These are phyloP conservation scores for Chrysopogon serrulatus DNA, from an alignment of 176 grass and related monocot genomes.

Conservation along the genomic window DNA sequence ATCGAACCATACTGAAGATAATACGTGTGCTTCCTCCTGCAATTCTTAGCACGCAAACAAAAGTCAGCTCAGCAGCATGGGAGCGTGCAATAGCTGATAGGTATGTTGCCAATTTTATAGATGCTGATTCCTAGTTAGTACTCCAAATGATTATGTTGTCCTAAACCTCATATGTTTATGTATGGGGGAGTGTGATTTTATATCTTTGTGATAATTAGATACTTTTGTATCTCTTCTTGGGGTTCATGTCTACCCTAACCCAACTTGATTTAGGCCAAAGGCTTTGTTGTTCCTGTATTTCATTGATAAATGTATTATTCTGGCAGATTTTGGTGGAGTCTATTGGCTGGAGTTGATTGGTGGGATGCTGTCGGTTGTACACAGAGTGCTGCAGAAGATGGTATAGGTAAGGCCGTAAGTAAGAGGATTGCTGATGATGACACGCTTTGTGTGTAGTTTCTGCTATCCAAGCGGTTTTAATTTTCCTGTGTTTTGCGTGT, in stretches of 20 bases:
- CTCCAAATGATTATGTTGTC: background rate
- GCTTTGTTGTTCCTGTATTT: background rate
- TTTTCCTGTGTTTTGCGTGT: background rate
- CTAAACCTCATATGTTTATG: background rate
- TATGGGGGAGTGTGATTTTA: background rate
- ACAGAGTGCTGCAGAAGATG: conserved; percentile 99
- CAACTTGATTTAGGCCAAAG: background rate
- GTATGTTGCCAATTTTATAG: conserved; percentile 39
- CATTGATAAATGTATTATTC: background rate
- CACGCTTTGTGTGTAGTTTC: conserved; percentile 3
- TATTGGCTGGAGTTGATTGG: conserved; percentile 96
- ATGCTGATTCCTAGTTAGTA: conserved; percentile 21
- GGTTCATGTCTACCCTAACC: background rate
- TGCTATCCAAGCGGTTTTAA: background rate
- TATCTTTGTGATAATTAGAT: background rate
- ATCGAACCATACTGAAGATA: conserved; percentile 93
- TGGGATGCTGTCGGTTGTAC: conserved; percentile 98
- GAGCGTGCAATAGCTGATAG: conserved; percentile 94
- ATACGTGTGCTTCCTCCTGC: conserved; percentile 94
- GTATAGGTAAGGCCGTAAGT: conserved; percentile 83
- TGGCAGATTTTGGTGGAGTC: conserved; percentile 96
- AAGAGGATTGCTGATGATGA: conserved; percentile 1
- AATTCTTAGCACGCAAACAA: conserved; percentile 65
- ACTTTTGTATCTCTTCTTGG: background rate
- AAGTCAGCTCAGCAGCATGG: conserved; percentile 80